phyloP scores from a whole-genome alignment of 768 basidiomycete genomes.

The Leccinum longicurvipes region DNA sequence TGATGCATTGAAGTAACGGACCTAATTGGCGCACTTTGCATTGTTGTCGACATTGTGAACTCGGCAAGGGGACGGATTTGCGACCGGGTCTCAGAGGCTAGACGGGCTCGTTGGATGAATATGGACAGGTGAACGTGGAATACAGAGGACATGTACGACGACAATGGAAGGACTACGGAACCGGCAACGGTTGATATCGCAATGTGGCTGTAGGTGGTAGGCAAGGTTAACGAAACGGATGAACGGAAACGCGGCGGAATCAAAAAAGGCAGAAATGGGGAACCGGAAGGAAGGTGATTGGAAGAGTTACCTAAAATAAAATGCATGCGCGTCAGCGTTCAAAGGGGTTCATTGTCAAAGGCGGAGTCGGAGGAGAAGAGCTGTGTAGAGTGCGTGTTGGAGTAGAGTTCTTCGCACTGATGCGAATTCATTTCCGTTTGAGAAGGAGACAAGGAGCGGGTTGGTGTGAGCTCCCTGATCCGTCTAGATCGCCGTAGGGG shows the following conservation, averaged over 20 bases:
- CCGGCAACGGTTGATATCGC: conserved; percentile 20
- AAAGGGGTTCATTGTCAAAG: conserved; percentile 24
- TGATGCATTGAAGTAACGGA: conserved; percentile 28
- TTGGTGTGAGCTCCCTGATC: conserved; percentile 26
- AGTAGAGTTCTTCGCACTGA: conserved; percentile 19
- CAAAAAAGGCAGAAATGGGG: conserved; percentile 17
- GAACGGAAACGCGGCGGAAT: conserved; percentile 15
- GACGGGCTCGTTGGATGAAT: conserved; percentile 13
- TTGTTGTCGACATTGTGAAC: conserved; percentile 29
- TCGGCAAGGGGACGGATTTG: conserved; percentile 25
- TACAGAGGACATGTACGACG: conserved; percentile 28
- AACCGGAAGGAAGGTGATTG: conserved; percentile 2
- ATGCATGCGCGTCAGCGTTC: conserved; percentile 16
- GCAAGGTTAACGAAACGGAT: conserved; percentile 17
- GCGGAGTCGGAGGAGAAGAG: conserved; percentile 16
- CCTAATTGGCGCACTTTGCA: conserved; percentile 34
- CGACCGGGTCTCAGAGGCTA: conserved; percentile 29
- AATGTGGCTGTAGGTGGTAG: conserved; percentile 14
- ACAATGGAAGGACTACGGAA: conserved; percentile 22
- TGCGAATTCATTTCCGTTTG: conserved; percentile 34
- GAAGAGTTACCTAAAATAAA: conserved; percentile 27
- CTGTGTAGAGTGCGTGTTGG: conserved; percentile 19
- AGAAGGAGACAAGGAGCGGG: conserved; percentile 23
- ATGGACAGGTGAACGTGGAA: conserved; percentile 26
- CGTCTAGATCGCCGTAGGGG: conserved; percentile 33